These are phyloP conservation scores for Coffea canephora DNA, from an alignment of 257 asterid species.

Conservation along the genomic window DNA sequence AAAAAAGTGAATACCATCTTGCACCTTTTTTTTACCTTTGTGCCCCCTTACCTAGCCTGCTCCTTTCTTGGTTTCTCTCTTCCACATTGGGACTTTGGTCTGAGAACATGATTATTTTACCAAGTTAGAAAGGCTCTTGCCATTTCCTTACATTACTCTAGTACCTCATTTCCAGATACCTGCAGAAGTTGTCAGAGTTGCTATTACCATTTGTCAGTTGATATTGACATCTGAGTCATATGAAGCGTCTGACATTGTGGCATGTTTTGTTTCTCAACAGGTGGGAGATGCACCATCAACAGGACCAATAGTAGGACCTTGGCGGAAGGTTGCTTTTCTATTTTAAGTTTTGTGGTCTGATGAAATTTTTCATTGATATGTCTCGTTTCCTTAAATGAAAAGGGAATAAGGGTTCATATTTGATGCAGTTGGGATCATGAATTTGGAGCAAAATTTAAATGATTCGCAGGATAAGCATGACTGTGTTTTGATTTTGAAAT, in stretches of 20 bases:
- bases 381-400: not conserved
- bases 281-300: slow-evolving; percentile 63
- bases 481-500: not conserved
- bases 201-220: not conserved
- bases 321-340: slow-evolving; percentile 75
- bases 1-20: not conserved
- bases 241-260: not conserved
- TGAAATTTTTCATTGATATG: not conserved
- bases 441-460: not conserved
- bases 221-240: slow-evolving; percentile 1
- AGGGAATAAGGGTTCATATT: not conserved
- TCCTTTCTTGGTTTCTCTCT: not conserved
- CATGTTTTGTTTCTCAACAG: slow-evolving; percentile 33
- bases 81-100: not conserved
- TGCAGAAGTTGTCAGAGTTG: not conserved
- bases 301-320: slow-evolving; percentile 85
- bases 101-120: not conserved
- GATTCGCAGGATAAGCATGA: not conserved
- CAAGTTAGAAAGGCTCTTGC: not conserved
- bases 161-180: not conserved
- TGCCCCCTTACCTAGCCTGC: not conserved
- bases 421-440: not conserved
- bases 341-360: slow-evolving; percentile 2
- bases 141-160: not conserved
- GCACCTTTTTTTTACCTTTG: not conserved